Conservation (phyloP, 2,329 filamentous ascomycete species). For the Lecanicillium sp. region DNA sequence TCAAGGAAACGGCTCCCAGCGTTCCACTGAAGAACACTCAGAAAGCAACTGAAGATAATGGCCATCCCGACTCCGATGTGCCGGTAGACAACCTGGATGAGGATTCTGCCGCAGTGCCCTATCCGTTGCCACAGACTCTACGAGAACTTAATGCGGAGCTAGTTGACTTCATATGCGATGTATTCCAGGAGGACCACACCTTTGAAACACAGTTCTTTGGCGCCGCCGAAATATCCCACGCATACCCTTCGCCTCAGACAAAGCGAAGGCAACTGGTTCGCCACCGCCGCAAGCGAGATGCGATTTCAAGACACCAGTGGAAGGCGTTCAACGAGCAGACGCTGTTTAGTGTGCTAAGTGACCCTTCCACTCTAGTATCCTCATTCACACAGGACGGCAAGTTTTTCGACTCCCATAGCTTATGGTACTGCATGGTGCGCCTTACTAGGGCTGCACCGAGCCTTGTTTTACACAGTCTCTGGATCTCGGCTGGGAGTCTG, state of each 20-base stretch:
- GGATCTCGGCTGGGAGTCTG: slow-evolving; percentile 51
- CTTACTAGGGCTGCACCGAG: slow-evolving; percentile 49
- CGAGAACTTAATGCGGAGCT: slow-evolving; percentile 45
- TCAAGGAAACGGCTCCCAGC: slow-evolving; percentile 3
- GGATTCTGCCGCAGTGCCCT: slow-evolving; percentile 20
- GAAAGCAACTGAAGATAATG: no score
- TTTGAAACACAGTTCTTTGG: slow-evolving; percentile 41
- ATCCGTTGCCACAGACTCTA: slow-evolving; percentile 48
- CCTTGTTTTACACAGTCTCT: slow-evolving; percentile 56
- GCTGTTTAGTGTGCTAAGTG: slow-evolving; percentile 55
- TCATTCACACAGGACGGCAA: slow-evolving; percentile 49
- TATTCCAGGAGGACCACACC: slow-evolving; percentile 49
- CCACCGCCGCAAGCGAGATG: not conserved
- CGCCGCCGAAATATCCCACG: slow-evolving; percentile 15
- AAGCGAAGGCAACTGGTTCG: slow-evolving; percentile 6
- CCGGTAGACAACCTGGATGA: slow-evolving; percentile 13
- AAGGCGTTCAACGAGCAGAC: slow-evolving; percentile 56
- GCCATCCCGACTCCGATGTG: not conserved
- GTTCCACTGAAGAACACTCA: not conserved
- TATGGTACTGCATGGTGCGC: slow-evolving; percentile 57
- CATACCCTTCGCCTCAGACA: slow-evolving; percentile 7
- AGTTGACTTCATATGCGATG: slow-evolving; percentile 53
- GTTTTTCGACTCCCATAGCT: slow-evolving; percentile 50
- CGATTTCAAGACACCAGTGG: slow-evolving; percentile 36
- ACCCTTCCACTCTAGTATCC: slow-evolving; percentile 43